Conservation (phyloP, 179 eudicot species). For the Gypsophila paniculata region DNA sequence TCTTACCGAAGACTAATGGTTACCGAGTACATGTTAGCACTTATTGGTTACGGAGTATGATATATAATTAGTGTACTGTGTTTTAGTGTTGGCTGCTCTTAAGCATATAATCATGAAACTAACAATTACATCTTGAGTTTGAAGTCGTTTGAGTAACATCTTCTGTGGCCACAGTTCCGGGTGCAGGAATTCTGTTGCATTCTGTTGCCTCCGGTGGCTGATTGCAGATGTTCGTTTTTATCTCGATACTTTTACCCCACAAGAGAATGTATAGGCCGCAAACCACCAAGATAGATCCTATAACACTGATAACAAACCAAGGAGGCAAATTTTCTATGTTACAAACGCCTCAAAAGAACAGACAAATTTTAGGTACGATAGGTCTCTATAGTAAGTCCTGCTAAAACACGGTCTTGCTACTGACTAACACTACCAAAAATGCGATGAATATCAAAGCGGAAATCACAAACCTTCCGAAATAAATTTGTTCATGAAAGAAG, state of each 20-base stretch:
- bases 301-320: slow-evolving; percentile 38
- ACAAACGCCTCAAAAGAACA: no score
- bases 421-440: no score
- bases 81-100: not conserved
- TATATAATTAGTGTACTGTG: not conserved
- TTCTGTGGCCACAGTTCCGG: not conserved
- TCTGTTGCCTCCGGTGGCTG: slow-evolving; percentile 22
- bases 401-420: no score
- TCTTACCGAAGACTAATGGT: not conserved
- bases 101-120: not conserved
- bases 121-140: slow-evolving; percentile 12
- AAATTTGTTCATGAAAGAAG: slow-evolving; percentile 59
- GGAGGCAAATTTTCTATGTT: not conserved
- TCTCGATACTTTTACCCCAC: slow-evolving; percentile 66
- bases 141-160: slow-evolving; percentile 15
- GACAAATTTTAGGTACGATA: no score
- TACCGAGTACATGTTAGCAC: slow-evolving; percentile 2
- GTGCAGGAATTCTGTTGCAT: slow-evolving; percentile 13
- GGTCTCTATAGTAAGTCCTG: no score
- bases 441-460: no score
- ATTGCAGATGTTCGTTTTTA: not conserved
- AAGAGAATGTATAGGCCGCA: slow-evolving; percentile 66
- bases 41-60: no score
- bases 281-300: slow-evolving; percentile 61
- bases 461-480: slow-evolving; percentile 61